These are phyloP conservation scores for Cryptosporidium canis DNA, from an alignment of 169 alveolate genomes.

Conservation along the genomic window DNA sequence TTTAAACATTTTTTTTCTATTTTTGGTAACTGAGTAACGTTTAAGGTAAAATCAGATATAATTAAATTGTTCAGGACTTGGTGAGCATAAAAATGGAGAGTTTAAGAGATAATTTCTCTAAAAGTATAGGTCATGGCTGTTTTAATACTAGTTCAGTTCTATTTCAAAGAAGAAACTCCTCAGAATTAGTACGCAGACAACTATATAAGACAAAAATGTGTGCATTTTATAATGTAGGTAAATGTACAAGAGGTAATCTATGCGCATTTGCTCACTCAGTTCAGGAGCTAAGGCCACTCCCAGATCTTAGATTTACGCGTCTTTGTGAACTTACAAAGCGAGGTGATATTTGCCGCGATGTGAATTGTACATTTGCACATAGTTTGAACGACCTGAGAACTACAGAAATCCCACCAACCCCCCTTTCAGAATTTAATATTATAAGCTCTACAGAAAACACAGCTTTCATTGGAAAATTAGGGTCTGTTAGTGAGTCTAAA, in stretches of 20 bases:
- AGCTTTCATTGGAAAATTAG: constrained; percentile 1
- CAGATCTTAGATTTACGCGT: constrained; percentile 68
- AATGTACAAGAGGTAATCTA: constrained; percentile 72
- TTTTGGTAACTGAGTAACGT: constrained; percentile 13
- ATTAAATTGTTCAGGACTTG: not conserved
- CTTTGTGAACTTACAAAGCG: constrained; percentile 72
- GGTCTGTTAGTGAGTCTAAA: constrained; percentile 11
- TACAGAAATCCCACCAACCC: constrained; percentile 68
- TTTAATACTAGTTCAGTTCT: not conserved
- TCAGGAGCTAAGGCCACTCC: constrained; percentile 70
- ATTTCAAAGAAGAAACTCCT: constrained; percentile 56
- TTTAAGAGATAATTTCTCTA: constrained; percentile 47
- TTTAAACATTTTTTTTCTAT: not conserved
- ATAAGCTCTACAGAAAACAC: constrained; percentile 16
- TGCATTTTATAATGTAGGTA: constrained; percentile 71
- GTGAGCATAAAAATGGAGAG: constrained; percentile 35
- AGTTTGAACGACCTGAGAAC: constrained; percentile 60
- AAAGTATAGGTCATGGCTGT: constrained; percentile 4
- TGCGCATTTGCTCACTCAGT: constrained; percentile 74
- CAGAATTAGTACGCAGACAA: constrained; percentile 67
- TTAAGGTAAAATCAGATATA: not conserved
- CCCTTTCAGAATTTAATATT: constrained; percentile 31
- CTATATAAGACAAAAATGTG: constrained; percentile 72
- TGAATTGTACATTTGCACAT: constrained; percentile 67
- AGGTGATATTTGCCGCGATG: constrained; percentile 71